Evolutionary conservation across 768 basidiomycete species (phyloP).

Genomic region (Tulasnella sp.): DNA sequence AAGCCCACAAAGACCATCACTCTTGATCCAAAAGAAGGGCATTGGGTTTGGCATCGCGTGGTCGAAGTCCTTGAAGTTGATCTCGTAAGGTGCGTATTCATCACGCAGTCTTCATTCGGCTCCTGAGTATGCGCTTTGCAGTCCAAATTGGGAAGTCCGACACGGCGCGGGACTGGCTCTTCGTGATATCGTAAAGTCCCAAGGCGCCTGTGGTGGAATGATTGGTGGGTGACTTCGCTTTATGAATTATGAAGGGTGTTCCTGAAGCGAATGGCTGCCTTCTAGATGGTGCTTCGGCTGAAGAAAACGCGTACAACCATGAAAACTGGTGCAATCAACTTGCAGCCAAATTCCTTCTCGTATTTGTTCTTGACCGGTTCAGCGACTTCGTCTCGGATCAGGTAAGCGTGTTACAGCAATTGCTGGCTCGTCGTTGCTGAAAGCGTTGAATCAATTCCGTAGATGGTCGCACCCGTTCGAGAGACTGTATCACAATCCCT

Average conservation of each 20-base stretch:
- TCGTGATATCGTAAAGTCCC: conserved; percentile 73
- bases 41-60: conserved; percentile 82
- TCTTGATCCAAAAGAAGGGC: conserved; percentile 59
- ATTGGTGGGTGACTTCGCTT: conserved; percentile 35
- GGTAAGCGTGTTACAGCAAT: conserved; percentile 26
- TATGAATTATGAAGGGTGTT: conserved; percentile 1
- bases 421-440: too few species aligned
- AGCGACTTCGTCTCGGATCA: conserved; percentile 96
- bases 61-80: conserved; percentile 70
- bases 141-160: conserved; percentile 81
- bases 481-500: conserved; percentile 93
- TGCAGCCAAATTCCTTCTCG: conserved; percentile 71
- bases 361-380: conserved; percentile 94
- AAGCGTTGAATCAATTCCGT: background rate
- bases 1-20: conserved; percentile 40
- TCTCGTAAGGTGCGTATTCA: conserved; percentile 42
- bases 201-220: conserved; percentile 77
- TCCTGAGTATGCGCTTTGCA: background rate
- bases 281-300: conserved; percentile 38
- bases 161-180: conserved; percentile 91
- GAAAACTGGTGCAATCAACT: conserved; percentile 86
- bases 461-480: conserved; percentile 91
- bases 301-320: conserved; percentile 56
- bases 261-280: background rate
- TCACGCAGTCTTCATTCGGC: too few species aligned